Base-by-base conservation (phyloP, 179 eudicot species). In the Gypsophila paniculata region DNA sequence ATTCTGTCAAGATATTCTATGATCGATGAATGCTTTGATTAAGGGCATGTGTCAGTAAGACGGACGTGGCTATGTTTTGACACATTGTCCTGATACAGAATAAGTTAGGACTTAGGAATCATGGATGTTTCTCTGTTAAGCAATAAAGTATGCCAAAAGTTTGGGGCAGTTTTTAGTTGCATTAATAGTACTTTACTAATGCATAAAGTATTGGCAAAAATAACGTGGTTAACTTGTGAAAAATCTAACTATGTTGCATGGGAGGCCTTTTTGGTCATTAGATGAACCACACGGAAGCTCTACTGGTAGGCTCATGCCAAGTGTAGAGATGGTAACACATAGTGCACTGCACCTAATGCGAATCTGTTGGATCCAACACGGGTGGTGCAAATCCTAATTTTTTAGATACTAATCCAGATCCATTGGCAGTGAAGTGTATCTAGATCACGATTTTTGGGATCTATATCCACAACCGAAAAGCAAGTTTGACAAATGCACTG, bases 111-210 rank as follows among this genome's bases (percentile, higher is more conserved):
- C 38, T 22, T 23, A 15, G 34, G 57, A 25, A 14, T 25, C 32
- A 14, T 8, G 55, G 25, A 23, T 66, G 52, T 42, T 39, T 66
- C 25, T 48, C 18, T 66, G 38, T 25, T 15, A 13, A 21, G 19
- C 44, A 23, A 49, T 26, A 59, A 29, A 68, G 71, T 39, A 8
- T 29, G 36, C 70, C 38, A 51, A 42, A 67, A 68, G 23, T 5
- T 15, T 68, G 48, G 58, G 60, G 59, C 14, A 26, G 23, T 22
- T 8, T 68, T 17, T 15, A 68, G 59, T 36, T 29, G 46, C 46
- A 29, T 9, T 42, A 42, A 8, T 49, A 49, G 58, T 68, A 23
- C 39, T 49, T 68, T n/a, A 6, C n/a, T 21, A 68, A 9, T 51
- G 42, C 71, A 25, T 46, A 14, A 49, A 46, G 57, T 67, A 48